Conservation (phyloP, 805 yeast genomes). For the Kodamaea restingae region DNA sequence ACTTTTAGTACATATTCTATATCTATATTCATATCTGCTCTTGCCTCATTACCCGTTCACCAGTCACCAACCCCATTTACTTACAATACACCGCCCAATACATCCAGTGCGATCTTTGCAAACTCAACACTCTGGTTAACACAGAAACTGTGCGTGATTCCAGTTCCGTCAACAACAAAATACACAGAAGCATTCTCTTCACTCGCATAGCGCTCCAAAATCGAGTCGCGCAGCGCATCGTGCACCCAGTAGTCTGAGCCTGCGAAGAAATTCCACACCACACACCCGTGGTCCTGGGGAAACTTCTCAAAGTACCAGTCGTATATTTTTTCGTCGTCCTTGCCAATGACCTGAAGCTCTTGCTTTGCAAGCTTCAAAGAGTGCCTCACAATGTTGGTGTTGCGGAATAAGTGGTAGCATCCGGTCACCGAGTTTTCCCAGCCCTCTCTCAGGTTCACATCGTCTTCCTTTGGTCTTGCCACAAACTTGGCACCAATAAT, state of each 20-base stretch:
- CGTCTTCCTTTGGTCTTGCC: conserved; percentile 22
- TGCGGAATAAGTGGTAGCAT: conserved; percentile 38
- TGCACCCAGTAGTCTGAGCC: conserved; percentile 65
- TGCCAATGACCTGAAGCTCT: conserved; percentile 52
- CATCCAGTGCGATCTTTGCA: conserved; percentile 43
- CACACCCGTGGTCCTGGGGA: conserved; percentile 18
- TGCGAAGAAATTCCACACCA: conserved; percentile 57
- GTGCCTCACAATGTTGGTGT: conserved; percentile 48
- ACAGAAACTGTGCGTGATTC: conserved; percentile 59
- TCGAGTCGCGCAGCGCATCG: conserved; percentile 43
- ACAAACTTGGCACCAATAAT: conserved; percentile 22
- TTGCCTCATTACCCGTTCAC: too few species aligned
- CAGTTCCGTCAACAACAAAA: conserved; percentile 31
- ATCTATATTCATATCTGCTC: too few species aligned
- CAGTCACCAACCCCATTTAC: conserved; percentile 11
- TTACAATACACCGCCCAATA: too few species aligned
- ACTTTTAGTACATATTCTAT: too few species aligned
- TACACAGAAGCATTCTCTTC: conserved; percentile 23
- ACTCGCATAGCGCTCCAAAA: conserved; percentile 36
- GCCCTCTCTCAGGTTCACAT: conserved; percentile 17
- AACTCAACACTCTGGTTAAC: conserved; percentile 51
- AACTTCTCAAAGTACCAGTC: conserved; percentile 37
- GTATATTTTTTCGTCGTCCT: conserved; percentile 47
- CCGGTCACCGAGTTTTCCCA: conserved; percentile 40
- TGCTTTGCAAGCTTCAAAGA: conserved; percentile 53